These are phyloP conservation scores for Fusarium begoniae DNA, from an alignment of 2,329 filamentous ascomycete species.

Conservation along the genomic window DNA sequence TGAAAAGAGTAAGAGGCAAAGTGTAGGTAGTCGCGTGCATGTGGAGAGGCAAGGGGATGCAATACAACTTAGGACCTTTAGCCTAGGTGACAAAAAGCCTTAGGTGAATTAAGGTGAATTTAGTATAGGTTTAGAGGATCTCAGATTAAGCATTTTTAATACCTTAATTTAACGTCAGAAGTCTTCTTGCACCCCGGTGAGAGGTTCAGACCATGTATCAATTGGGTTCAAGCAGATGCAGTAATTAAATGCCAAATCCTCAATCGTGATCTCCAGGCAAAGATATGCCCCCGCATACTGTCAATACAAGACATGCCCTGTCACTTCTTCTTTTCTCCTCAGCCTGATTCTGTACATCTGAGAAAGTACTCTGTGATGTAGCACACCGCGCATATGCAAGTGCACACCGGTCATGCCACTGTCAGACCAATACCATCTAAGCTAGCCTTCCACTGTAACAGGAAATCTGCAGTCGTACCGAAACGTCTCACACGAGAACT, in stretches of 20 bases:
- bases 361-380: not conserved
- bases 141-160: no score
- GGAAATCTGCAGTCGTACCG: not conserved
- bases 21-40: not conserved
- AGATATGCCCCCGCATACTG: not conserved
- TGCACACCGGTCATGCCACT: not conserved
- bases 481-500: not conserved
- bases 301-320: no score
- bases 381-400: not conserved
- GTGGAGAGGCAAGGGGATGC: not conserved
- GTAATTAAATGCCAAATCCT: not conserved
- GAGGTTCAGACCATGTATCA: not conserved
- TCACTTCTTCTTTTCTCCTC: not conserved
- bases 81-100: no score
- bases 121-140: no score
- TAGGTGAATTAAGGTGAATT: no score
- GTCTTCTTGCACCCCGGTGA: no score
- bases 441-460: not conserved
- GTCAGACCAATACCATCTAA: not conserved
- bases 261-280: not conserved
- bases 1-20: not conserved
- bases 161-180: no score
- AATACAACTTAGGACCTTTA: no score
- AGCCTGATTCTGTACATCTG: not conserved
- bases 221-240: not conserved